A percentile compares a stretch with the other conserved stretches of the same genome.
phyloP scores from a whole-genome alignment of 257 asterid genomes.

The Datura wrightii region DNA sequence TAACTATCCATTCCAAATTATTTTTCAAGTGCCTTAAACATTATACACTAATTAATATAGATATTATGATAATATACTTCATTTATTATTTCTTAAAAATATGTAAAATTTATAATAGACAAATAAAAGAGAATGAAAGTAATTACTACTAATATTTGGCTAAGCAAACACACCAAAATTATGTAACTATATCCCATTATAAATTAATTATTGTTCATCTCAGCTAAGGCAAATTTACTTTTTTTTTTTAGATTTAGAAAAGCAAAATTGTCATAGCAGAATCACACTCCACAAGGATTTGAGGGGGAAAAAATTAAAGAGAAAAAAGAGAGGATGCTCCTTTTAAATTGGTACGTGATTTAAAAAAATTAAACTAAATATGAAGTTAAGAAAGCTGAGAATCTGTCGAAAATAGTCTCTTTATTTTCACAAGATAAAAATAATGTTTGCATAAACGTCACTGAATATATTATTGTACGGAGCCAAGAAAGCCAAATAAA shows the following conservation, averaged over 20 bases:
- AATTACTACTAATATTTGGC: not conserved
- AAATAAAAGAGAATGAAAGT: not conserved
- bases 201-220: not conserved
- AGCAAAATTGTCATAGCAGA: not conserved
- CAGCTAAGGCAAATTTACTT: not conserved
- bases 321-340: not conserved
- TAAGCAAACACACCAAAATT: too few species aligned
- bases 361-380: not conserved
- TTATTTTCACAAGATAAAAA: too few species aligned
- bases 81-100: not conserved
- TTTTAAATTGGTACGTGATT: not conserved
- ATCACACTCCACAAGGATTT: not conserved
- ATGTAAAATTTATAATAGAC: not conserved
- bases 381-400: not conserved
- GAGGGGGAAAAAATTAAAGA: not conserved
- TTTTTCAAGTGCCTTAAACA: too few species aligned
- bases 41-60: too few species aligned
- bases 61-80: not conserved
- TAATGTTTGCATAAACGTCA: too few species aligned
- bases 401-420: too few species aligned
- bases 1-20: too few species aligned
- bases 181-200: too few species aligned
- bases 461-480: too few species aligned
- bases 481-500: not conserved
- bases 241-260: not conserved